Evolutionary conservation across 2,329 filamentous ascomycete species (phyloP), one percentile per base, ranked within the genome.

Genomic region (Monosporascus sp.): DNA sequence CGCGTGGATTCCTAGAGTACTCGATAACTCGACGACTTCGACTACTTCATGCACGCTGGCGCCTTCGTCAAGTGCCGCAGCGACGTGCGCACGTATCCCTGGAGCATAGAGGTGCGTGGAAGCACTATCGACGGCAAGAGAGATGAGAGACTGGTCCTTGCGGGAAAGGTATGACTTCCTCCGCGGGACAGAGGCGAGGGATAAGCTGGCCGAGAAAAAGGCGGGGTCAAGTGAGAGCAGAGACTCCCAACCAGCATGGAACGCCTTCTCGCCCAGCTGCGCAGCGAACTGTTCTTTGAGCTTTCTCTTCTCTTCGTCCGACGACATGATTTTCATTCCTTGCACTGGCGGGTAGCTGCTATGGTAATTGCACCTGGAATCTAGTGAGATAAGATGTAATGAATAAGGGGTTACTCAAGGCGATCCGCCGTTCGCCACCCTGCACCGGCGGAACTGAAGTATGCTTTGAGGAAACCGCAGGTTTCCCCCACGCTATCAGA

Each of bases 1-100:
- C 1, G 75, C 72, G 53, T 78, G 75, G 11, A 78, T 76, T 0
- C 76, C 75, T 7, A 78, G 59, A 1, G 73, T 74, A 50, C 65
- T 68, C 1, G 72, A 71, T 18, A 78, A 55, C 53, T 73, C 74
- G 3, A 78, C 67, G 1, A 72, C 69, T 58, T 78, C 76, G 36
- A 77, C 62, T n/a, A 77, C 67, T 58, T 78, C 74, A 3, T 64
- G 62, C 11, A 63, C 60, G 0, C 65, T 70, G 1, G 75, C 75
- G 3, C 75, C 75, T 18, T 67, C 64, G 1, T 60, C 55, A 5
- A 74, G 54, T 0, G 76, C 75, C 0, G 66, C 65, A n/a, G 64
- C 53, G 8, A 70, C 72, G 55, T 77, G 69, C 11, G 67, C 61
- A 17, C 70, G 68, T 22, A 77, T 72, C 3, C 72, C 72, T 1